These are phyloP conservation scores for Cercophora sp. DNA, from an alignment of 495 filamentous ascomycete species.

Conservation along the genomic window DNA sequence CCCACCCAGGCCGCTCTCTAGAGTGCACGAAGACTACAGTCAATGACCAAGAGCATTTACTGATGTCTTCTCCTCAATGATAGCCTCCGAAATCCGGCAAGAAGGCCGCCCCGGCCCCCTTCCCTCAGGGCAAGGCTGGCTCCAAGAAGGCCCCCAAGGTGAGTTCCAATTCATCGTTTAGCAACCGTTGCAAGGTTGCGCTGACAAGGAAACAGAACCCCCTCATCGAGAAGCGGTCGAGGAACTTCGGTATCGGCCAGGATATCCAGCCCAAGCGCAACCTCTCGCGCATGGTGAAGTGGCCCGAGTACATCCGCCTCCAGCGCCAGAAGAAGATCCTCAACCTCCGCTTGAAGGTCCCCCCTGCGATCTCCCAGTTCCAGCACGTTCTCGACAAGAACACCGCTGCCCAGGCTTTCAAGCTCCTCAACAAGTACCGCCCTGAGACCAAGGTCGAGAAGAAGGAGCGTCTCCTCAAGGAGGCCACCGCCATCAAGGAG, in stretches of 20 bases:
- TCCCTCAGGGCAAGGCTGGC: slow-evolving; percentile 89
- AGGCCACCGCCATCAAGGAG: slow-evolving; percentile 93
- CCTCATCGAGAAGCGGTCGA: slow-evolving; percentile 93
- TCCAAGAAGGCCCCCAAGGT: slow-evolving; percentile 96
- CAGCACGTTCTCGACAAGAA: slow-evolving; percentile 96
- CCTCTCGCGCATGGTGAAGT: slow-evolving; percentile 98
- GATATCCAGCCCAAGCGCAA: slow-evolving; percentile 97
- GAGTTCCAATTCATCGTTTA: slow-evolving; percentile 30
- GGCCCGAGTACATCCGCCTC: slow-evolving; percentile 97
- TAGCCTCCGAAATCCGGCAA: slow-evolving; percentile 96
- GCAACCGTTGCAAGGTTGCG: slow-evolving; percentile 1
- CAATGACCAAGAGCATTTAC: slow-evolving; percentile 71
- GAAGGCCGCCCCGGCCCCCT: slow-evolving; percentile 93
- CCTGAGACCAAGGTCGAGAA: slow-evolving; percentile 99
- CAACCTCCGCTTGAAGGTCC: slow-evolving; percentile 97
- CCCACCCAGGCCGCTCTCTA: slow-evolving; percentile 69
- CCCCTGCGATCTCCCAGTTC: slow-evolving; percentile 97
- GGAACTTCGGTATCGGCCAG: slow-evolving; percentile 99
- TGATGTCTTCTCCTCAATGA: slow-evolving; percentile 99
- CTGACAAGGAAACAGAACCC: slow-evolving; percentile 72
- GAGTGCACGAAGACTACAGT: slow-evolving; percentile 83
- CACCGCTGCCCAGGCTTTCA: slow-evolving; percentile 92
- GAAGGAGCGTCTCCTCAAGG: slow-evolving; percentile 97
- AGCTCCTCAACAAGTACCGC: slow-evolving; percentile 99
- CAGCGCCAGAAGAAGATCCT: slow-evolving; percentile 99